Conservation (phyloP, 208 protist species). For the Acanthamoeba lenticulata region DNA sequence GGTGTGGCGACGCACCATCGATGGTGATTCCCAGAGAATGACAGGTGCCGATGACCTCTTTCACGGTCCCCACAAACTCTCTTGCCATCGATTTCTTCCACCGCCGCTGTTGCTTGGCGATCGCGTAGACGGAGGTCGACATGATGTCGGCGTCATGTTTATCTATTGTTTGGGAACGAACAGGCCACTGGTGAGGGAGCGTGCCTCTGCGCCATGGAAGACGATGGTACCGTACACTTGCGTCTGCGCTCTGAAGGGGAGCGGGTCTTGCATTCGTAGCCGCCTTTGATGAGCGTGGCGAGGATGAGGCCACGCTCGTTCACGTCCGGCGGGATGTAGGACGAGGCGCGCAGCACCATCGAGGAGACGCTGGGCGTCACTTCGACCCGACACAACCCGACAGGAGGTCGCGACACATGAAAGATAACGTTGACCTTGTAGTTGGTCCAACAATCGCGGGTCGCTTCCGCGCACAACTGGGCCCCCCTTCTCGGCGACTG, state of each 20-base stretch:
- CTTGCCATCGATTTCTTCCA: not conserved
- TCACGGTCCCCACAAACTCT: not conserved
- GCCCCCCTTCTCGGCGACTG: not conserved
- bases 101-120: not conserved
- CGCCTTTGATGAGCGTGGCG: not conserved
- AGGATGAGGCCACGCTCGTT: not conserved
- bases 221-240: not conserved
- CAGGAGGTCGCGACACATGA: not conserved
- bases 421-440: not conserved
- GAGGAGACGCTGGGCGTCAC: not conserved
- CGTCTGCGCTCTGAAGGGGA: not conserved
- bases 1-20: too few species aligned
- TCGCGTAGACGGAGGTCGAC: not conserved
- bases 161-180: not conserved
- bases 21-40: not conserved
- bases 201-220: too few species aligned
- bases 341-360: not conserved
- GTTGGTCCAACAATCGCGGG: not conserved
- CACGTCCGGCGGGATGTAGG: not conserved
- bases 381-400: not conserved
- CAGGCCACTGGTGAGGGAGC: too few species aligned
- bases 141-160: not conserved
- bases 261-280: not conserved
- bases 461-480: not conserved
- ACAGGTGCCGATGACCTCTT: not conserved